Evolutionary conservation across 345 rosid species (phyloP), one percentile per base, ranked within the genome.

Genomic region (Clausena lansium): DNA sequence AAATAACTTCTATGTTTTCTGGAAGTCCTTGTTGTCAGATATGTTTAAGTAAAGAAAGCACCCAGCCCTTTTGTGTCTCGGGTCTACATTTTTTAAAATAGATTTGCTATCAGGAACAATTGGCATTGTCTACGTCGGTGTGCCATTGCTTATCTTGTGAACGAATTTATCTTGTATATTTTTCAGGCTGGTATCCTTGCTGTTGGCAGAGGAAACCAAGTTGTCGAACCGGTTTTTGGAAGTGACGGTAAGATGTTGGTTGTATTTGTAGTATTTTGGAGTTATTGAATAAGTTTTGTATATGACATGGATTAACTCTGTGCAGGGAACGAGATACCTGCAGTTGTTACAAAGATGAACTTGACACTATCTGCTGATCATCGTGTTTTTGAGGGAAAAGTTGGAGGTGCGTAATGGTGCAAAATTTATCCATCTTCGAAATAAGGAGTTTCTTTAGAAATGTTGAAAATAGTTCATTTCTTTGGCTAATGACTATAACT

Each of bases 171-270:
- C 24, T 41, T 65, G 25, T 19, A 6, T 50, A 9, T 67, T 47
- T 80, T 84, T 79, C 91, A 96, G 98, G 88, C 97, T 71, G 97
- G 97, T 78, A 96, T 96, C 83, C 98, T 96, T 79, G 97, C 98
- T 67, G 86, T 96, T 67, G 98, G 98, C 74, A 88, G 98, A 83
- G 98, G 99, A 82, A 96, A 92, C 79, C 88, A 86, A 85, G 92
- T 92, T 57, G 97, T 96, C 63, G 95, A 93, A 84, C 87, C 95
- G 61, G 80, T 86, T 17, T 78, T 81, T 35, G 93, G 95, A 82
- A 78, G 80, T 55, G 98, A 93, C 28, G 99, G 95, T 96, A 72
- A 90, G 87, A 82, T 64, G 58, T 66, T 70, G 55, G 39, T 68
- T 64, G 41, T 28, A 65, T 19, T 38, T 73, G 14, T 33, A 32